These are phyloP conservation scores for Anthoceros angustus DNA, from an alignment of 225 moss, liverwort and hornwort genomes.

Conservation along the genomic window DNA sequence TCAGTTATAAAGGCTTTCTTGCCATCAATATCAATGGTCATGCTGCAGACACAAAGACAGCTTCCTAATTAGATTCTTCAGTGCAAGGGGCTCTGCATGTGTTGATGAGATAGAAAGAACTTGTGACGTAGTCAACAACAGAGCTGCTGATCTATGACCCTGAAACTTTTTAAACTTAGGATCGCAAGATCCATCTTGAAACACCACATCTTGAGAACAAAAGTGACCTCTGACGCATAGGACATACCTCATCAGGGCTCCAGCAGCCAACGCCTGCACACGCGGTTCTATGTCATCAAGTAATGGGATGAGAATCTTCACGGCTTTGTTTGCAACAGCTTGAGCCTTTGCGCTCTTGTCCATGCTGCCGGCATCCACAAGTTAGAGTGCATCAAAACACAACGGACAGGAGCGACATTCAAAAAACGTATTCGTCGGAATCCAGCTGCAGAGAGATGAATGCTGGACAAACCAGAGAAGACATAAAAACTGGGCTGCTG, in stretches of 20 bases:
- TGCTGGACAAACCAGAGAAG: conserved; percentile 22
- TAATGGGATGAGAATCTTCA: conserved; percentile 27
- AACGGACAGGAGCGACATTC: neutral
- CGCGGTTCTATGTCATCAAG: conserved; percentile 31
- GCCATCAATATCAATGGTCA: conserved; percentile 29
- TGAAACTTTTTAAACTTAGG: too few relatives aligned
- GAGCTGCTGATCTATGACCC: too few relatives aligned
- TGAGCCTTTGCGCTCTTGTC: conserved; percentile 38
- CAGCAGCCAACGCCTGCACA: conserved; percentile 34
- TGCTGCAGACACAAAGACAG: conserved; percentile 15
- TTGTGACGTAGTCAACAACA: too few relatives aligned
- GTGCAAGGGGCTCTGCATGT: neutral
- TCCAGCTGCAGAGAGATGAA: neutral
- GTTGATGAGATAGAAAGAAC: too few relatives aligned
- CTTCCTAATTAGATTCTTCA: neutral
- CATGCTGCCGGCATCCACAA: conserved; percentile 15
- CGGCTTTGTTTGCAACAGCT: conserved; percentile 30
- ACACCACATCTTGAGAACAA: neutral
- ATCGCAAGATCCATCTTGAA: neutral
- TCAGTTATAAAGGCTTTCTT: conserved; percentile 25
- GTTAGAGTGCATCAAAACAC: neutral
- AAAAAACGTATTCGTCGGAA: neutral
- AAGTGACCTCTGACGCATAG: neutral
- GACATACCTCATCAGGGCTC: conserved; percentile 33
- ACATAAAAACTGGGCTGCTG: conserved; percentile 52